These are phyloP conservation scores for Arbutus unedo DNA, from an alignment of 148 eudicot genomes.

Conservation along the genomic window DNA sequence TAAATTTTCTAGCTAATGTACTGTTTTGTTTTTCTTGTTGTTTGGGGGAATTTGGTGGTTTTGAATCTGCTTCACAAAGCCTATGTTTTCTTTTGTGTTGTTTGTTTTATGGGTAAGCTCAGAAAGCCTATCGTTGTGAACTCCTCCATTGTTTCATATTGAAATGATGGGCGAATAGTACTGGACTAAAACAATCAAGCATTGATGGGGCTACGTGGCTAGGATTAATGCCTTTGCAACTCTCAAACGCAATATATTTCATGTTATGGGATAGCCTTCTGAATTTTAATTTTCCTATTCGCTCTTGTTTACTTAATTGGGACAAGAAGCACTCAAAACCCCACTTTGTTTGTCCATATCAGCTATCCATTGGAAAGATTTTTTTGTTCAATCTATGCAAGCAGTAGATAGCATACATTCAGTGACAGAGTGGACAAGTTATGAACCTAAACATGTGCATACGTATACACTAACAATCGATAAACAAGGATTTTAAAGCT, in stretches of 20 bases:
- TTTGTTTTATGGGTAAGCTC: background rate
- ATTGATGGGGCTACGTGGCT: background rate
- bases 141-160: background rate
- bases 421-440: too few species aligned
- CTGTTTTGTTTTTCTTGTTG: background rate
- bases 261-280: background rate
- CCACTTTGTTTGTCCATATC: too few species aligned
- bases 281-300: background rate
- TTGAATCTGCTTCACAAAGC: background rate
- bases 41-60: background rate
- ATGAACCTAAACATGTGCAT: too few species aligned
- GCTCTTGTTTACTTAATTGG: too few species aligned
- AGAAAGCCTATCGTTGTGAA: background rate
- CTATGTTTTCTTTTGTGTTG: background rate
- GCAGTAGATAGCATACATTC: too few species aligned
- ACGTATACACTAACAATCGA: too few species aligned
- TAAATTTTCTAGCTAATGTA: background rate
- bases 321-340: too few species aligned
- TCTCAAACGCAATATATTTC: background rate
- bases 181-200: background rate
- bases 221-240: background rate
- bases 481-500: too few species aligned
- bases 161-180: background rate
- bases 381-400: too few species aligned
- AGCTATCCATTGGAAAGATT: too few species aligned